Conservation (phyloP, 2,329 filamentous ascomycete genomes). For the Colletotrichum brevisporum region DNA sequence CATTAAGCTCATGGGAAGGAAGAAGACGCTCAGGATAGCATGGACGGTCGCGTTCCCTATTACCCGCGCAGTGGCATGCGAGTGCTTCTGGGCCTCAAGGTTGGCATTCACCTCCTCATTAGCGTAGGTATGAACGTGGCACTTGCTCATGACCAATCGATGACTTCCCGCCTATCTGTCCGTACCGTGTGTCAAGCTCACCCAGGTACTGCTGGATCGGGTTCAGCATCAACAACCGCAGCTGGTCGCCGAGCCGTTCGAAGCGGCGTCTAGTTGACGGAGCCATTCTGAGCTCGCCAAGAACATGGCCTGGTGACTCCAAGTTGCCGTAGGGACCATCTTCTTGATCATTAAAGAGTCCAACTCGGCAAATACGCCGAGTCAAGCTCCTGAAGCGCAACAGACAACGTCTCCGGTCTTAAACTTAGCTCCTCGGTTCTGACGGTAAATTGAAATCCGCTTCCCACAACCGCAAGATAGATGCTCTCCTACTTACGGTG, state of each 20-base stretch:
- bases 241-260: constrained; percentile 69
- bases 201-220: constrained; percentile 75
- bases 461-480: not conserved
- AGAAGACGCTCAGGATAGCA: constrained; percentile 82
- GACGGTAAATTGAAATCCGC: constrained; percentile 29
- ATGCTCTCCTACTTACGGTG: constrained; percentile 46
- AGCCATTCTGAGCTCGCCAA: constrained; percentile 51
- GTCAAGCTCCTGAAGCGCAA: constrained; percentile 75
- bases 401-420: constrained; percentile 68
- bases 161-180: constrained; percentile 56
- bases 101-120: constrained; percentile 57
- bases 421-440: constrained; percentile 43
- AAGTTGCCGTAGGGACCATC: constrained; percentile 1
- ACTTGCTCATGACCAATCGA: not conserved
- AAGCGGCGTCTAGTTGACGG: constrained; percentile 69
- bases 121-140: not conserved
- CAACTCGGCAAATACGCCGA: constrained; percentile 67
- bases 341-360: constrained; percentile 43
- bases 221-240: constrained; percentile 72
- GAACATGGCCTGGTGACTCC: not conserved
- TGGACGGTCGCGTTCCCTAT: constrained; percentile 80
- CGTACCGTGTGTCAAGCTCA: constrained; percentile 78
- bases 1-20: constrained; percentile 82
- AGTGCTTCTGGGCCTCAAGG: constrained; percentile 82
- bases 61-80: constrained; percentile 78